A percentile compares a stretch with the other conserved stretches of the same genome.
These are phyloP conservation scores for Talaromyces islandicus DNA, from an alignment of 2,329 filamentous ascomycete genomes.

Conservation along the genomic window DNA sequence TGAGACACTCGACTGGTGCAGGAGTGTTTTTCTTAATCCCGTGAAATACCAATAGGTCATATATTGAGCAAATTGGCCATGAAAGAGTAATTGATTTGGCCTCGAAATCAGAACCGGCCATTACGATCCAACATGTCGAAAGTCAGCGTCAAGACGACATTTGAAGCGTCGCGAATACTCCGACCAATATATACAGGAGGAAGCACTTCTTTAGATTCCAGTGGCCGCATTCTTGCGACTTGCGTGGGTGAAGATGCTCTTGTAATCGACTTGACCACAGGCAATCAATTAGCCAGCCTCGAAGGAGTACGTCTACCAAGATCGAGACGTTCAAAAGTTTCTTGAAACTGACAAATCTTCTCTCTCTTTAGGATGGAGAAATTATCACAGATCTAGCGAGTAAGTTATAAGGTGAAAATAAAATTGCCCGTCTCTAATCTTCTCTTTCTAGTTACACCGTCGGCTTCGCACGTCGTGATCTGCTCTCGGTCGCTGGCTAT, in stretches of 20 bases:
- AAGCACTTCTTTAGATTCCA: constrained; percentile 73
- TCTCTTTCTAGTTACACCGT: constrained; percentile 64
- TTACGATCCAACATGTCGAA: constrained; percentile 39
- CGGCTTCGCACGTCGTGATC: constrained; percentile 77
- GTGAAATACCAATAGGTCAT: neutral
- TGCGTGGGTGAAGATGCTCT: constrained; percentile 89
- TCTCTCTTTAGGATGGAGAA: constrained; percentile 57
- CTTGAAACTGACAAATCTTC: neutral
- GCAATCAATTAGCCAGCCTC: constrained; percentile 73
- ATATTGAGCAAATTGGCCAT: neutral
- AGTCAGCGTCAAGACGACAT: constrained; percentile 71
- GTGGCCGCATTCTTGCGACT: constrained; percentile 76
- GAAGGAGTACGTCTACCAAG: constrained; percentile 63
- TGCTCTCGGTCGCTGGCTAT: constrained; percentile 95
- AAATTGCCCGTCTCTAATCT: constrained; percentile 4
- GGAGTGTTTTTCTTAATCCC: neutral
- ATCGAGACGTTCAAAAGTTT: constrained; percentile 13
- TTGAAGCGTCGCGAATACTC: constrained; percentile 74
- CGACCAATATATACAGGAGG: constrained; percentile 94
- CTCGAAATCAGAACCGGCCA: constrained; percentile 13
- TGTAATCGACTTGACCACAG: constrained; percentile 76
- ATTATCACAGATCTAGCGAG: constrained; percentile 41
- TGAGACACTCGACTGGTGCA: neutral
- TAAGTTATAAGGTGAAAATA: constrained; percentile 18
- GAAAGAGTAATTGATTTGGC: constrained; percentile 4